Percentiles rank a stretch among this genome's conserved stretches.
Conservation (phyloP, 2,329 filamentous ascomycete genomes). For the Clonostachys sp. region DNA sequence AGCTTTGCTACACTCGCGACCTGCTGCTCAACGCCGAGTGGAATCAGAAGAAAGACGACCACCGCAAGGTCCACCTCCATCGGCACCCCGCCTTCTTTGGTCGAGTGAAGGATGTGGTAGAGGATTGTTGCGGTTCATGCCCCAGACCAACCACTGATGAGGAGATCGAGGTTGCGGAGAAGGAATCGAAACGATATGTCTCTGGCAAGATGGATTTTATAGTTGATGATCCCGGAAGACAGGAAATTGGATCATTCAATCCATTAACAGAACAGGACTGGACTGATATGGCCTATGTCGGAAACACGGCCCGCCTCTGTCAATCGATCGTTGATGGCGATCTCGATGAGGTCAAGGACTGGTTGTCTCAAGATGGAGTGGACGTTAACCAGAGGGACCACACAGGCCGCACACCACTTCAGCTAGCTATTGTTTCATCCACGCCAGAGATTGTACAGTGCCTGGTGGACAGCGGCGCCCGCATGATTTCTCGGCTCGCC, state of each 20-base stretch:
- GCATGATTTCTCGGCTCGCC: constrained; percentile 68
- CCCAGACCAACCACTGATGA: constrained; percentile 65
- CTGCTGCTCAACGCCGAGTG: constrained; percentile 81
- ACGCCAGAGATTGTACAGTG: constrained; percentile 65
- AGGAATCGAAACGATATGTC: constrained; percentile 72
- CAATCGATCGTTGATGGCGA: constrained; percentile 77
- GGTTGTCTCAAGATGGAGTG: constrained; percentile 61
- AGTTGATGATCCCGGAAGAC: constrained; percentile 76
- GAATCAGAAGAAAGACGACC: constrained; percentile 65
- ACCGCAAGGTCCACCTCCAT: constrained; percentile 70
- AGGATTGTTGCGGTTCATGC: constrained; percentile 79
- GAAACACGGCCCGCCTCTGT: constrained; percentile 71
- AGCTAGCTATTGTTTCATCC: constrained; percentile 67
- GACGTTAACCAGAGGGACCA: constrained; percentile 73
- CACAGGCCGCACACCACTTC: constrained; percentile 73
- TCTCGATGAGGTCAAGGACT: constrained; percentile 64
- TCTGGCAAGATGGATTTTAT: constrained; percentile 71
- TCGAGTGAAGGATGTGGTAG: constrained; percentile 65
- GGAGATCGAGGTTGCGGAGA: constrained; percentile 65
- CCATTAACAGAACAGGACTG: constrained; percentile 78
- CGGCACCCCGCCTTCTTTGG: constrained; percentile 86
- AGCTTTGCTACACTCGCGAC: constrained; percentile 76
- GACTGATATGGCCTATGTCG: constrained; percentile 88
- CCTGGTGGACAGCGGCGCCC: constrained; percentile 67
- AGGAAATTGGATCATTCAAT: constrained; percentile 68